Conservation (phyloP, 768 basidiomycete genomes). For the Galerina sulciceps region DNA sequence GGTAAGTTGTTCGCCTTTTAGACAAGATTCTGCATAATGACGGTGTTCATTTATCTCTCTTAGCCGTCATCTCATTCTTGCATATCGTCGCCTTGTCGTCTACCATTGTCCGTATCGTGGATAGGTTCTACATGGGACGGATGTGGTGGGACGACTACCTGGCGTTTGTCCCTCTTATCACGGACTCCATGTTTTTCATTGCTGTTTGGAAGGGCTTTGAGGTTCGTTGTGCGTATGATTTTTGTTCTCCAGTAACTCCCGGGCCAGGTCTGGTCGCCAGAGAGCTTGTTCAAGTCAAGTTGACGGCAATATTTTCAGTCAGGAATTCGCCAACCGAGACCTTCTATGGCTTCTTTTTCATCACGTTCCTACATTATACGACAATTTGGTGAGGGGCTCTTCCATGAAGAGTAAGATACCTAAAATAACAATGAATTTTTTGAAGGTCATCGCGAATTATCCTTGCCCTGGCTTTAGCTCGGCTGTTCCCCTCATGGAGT, state of each 20-base stretch:
- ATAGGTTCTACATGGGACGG: not conserved
- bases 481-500: not conserved
- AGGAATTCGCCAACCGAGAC: too few species aligned
- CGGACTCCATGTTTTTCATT: not conserved
- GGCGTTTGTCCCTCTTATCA: not conserved
- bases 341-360: too few species aligned
- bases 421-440: too few species aligned
- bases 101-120: not conserved
- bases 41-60: not conserved
- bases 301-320: too few species aligned
- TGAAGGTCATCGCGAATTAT: not conserved
- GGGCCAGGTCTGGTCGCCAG: too few species aligned
- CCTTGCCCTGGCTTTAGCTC: not conserved
- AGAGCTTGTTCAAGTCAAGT: too few species aligned
- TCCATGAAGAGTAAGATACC: too few species aligned
- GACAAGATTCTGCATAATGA: too few species aligned
- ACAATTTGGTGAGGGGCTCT: not conserved
- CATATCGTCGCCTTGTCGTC: not conserved
- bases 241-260: too few species aligned
- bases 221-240: not conserved
- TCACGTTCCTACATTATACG: not conserved
- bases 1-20: too few species aligned
- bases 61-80: not conserved
- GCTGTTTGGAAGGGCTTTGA: not conserved
- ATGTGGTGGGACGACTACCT: slow-evolving; percentile 8